A percentile compares a stretch with the other conserved stretches of the same genome.
These are phyloP conservation scores for Bruguiera parviflora DNA, from an alignment of 345 rosid genomes.

Conservation along the genomic window DNA sequence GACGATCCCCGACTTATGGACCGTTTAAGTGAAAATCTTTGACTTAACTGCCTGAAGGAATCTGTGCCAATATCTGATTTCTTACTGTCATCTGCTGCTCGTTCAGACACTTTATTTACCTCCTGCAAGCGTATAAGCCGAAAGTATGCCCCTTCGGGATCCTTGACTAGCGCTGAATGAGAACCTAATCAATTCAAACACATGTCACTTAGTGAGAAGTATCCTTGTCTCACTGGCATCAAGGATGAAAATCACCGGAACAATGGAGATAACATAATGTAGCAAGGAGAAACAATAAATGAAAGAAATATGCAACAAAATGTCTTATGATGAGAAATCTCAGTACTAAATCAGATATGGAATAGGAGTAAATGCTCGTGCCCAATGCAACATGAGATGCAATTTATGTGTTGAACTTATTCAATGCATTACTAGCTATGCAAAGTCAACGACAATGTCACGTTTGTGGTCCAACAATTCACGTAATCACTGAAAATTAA, in stretches of 20 bases:
- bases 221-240: background rate
- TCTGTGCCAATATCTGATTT: slow-evolving; percentile 1
- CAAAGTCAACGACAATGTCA: too few relatives aligned
- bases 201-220: background rate
- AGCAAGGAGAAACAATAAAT: background rate
- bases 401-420: too few relatives aligned
- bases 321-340: slow-evolving; percentile 10
- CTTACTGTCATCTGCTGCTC: slow-evolving; percentile 32
- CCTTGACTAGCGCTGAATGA: slow-evolving; percentile 47
- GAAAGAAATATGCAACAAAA: background rate
- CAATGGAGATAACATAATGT: background rate
- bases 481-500: background rate
- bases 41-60: slow-evolving; percentile 30
- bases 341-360: too few relatives aligned
- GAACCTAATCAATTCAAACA: background rate
- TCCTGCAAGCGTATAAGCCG: slow-evolving; percentile 84
- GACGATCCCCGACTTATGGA: slow-evolving; percentile 64
- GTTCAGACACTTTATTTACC: slow-evolving; percentile 39
- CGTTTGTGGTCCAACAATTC: too few relatives aligned
- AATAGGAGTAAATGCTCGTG: too few relatives aligned
- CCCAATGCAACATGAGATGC: slow-evolving; percentile 19
- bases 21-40: slow-evolving; percentile 39
- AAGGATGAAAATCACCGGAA: background rate
- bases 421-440: too few relatives aligned
- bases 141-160: slow-evolving; percentile 80